Evolutionary conservation across 257 asterid species (phyloP).

Genomic region (Ophiorrhiza pumila): DNA sequence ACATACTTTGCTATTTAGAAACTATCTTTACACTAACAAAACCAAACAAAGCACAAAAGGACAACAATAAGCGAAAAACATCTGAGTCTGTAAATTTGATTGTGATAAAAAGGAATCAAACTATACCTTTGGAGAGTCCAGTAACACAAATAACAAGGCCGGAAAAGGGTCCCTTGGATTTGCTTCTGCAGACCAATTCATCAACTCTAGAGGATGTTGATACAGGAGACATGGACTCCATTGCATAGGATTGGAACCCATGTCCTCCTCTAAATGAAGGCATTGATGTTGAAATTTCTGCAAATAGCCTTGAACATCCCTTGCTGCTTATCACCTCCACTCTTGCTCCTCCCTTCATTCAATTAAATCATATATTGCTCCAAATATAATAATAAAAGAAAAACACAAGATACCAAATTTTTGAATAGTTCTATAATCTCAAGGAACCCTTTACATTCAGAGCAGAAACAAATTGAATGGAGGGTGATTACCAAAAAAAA

Average conservation of each 20-base stretch:
- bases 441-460: conserved; percentile 3
- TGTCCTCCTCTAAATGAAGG: conserved; percentile 51
- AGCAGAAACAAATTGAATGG: background rate
- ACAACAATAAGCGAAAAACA: background rate
- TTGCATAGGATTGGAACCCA: conserved; percentile 47
- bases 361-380: conserved; percentile 27
- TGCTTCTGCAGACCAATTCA: conserved; percentile 36
- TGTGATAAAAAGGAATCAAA: background rate
- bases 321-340: conserved; percentile 75
- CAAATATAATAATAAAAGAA: conserved; percentile 20
- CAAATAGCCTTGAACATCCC: conserved; percentile 78
- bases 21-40: too few relatives aligned
- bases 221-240: conserved; percentile 57
- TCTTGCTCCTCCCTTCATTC: conserved; percentile 44
- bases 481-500: background rate
- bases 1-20: background rate
- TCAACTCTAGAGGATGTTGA: conserved; percentile 41
- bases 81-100: background rate
- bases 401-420: background rate
- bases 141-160: conserved; percentile 93
- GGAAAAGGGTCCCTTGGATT: conserved; percentile 54
- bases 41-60: background rate
- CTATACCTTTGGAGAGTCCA: conserved; percentile 79
- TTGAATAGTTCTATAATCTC: background rate
- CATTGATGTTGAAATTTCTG: conserved; percentile 42